phyloP scores from a whole-genome alignment of 2,329 filamentous ascomycete genomes.

The Aspergillaceae sp. region DNA sequence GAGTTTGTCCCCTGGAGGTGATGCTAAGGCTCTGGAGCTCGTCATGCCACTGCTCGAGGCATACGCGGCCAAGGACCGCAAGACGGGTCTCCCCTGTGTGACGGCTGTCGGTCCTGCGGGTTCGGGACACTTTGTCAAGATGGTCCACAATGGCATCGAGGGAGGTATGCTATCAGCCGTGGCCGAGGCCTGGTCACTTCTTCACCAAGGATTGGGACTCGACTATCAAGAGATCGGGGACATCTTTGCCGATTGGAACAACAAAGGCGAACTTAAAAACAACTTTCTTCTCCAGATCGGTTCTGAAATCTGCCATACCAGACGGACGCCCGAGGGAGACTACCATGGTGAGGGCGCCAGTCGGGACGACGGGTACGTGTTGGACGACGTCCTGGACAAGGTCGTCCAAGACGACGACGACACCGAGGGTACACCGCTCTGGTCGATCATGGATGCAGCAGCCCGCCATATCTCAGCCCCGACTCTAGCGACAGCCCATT shows the following conservation, averaged over 20 bases:
- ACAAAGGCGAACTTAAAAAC: slow-evolving; percentile 47
- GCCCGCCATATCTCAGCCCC: slow-evolving; percentile 55
- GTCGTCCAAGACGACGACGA: slow-evolving; percentile 61
- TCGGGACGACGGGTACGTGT: slow-evolving; percentile 40
- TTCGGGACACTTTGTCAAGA: slow-evolving; percentile 64
- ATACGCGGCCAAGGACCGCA: slow-evolving; percentile 54
- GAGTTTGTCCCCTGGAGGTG: slow-evolving; percentile 58
- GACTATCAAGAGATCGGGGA: slow-evolving; percentile 52
- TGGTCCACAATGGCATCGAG: slow-evolving; percentile 68
- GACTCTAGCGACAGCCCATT: slow-evolving; percentile 56
- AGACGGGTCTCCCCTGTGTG: slow-evolving; percentile 52
- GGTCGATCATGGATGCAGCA: slow-evolving; percentile 56
- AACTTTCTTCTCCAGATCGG: slow-evolving; percentile 59
- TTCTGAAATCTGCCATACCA: slow-evolving; percentile 50
- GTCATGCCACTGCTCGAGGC: slow-evolving; percentile 54
- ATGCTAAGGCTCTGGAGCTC: slow-evolving; percentile 47
- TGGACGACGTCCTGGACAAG: slow-evolving; percentile 58
- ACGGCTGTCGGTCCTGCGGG: slow-evolving; percentile 53
- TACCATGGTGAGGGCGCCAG: slow-evolving; percentile 24
- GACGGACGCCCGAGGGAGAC: slow-evolving; percentile 34
- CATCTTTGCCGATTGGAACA: slow-evolving; percentile 54
- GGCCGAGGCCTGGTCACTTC: slow-evolving; percentile 57
- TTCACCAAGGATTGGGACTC: slow-evolving; percentile 52
- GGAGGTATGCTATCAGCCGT: slow-evolving; percentile 60
- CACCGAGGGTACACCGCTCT: slow-evolving; percentile 59